phyloP scores from a whole-genome alignment of 1,139 yeast genomes.

The Chernovozyma aurita region DNA sequence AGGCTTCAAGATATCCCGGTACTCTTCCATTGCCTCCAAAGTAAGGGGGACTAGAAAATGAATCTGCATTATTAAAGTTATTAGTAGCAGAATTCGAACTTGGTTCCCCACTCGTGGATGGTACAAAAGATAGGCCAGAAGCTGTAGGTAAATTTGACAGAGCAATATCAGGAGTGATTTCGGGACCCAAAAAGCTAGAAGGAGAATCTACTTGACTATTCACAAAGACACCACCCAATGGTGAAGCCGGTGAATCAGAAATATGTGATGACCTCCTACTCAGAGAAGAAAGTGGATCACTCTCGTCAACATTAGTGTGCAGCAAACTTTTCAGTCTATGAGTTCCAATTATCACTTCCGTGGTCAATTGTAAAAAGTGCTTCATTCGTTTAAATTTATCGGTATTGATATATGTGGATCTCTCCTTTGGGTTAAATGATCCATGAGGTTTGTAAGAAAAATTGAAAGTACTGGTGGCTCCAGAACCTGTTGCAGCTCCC shows the following conservation, averaged over 20 bases:
- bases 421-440: conserved; percentile 24
- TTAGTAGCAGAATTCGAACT: not conserved
- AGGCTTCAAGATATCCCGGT: conserved; percentile 26
- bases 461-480: conserved; percentile 20
- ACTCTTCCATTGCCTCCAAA: conserved; percentile 11
- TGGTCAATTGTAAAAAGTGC: conserved; percentile 72
- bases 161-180: not conserved
- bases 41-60: conserved; percentile 18
- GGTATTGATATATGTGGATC: conserved; percentile 62
- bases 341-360: conserved; percentile 79
- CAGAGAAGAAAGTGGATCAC: conserved; percentile 1
- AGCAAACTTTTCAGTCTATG: conserved; percentile 37
- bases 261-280: conserved; percentile 16
- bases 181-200: not conserved
- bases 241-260: conserved; percentile 14
- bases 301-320: conserved; percentile 2
- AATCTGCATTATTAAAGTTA: conserved; percentile 7
- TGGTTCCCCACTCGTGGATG: not conserved
- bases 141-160: not conserved
- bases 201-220: conserved; percentile 9
- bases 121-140: not conserved
- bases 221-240: conserved; percentile 5
- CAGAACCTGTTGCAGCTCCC: conserved; percentile 9
- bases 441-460: conserved; percentile 29
- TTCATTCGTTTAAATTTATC: conserved; percentile 70